These are phyloP conservation scores for Triticum dicoccoides DNA, from an alignment of 176 grass and related monocot genomes.

Conservation along the genomic window DNA sequence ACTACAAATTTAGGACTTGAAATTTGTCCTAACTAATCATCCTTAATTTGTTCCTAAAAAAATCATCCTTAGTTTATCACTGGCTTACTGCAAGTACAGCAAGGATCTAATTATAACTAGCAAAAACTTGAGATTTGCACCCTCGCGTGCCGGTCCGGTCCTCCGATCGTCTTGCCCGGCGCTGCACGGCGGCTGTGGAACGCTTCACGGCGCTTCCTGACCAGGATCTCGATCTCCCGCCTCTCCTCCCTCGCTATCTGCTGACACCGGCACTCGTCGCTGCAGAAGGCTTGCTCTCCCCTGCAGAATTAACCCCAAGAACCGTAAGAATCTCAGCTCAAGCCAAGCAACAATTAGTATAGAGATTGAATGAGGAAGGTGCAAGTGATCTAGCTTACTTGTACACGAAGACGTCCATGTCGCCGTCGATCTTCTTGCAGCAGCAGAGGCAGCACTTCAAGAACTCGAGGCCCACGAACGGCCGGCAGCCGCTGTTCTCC, in stretches of 20 bases:
- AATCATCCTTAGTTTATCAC: too few species aligned
- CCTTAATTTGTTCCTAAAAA: too few species aligned
- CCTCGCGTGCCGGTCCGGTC: background rate
- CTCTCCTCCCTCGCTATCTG: slow-evolving; percentile 55
- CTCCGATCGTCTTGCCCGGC: slow-evolving; percentile 9
- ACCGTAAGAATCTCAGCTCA: background rate
- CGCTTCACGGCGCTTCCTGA: slow-evolving; percentile 33
- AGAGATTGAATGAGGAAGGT: background rate
- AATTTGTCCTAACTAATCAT: too few species aligned
- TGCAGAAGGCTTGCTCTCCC: slow-evolving; percentile 65
- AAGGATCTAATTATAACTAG: background rate
- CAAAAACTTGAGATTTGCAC: slow-evolving; percentile 29
- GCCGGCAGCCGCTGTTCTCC: background rate
- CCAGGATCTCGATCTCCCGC: slow-evolving; percentile 46
- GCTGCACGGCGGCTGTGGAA: slow-evolving; percentile 40
- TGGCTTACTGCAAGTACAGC: too few species aligned
- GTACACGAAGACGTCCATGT: slow-evolving; percentile 80
- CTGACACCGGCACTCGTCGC: slow-evolving; percentile 44
- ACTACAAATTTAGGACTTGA: background rate
- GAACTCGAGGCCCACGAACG: slow-evolving; percentile 34
- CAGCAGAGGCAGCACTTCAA: slow-evolving; percentile 67
- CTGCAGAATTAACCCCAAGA: slow-evolving; percentile 31
- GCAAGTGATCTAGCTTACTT: slow-evolving; percentile 28
- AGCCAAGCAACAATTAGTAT: background rate
- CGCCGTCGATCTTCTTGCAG: slow-evolving; percentile 42